Evolutionary conservation across 2,329 filamentous ascomycete genomes (phyloP), one percentile per base, ranked within the genome.

Genomic region (Sclerotinia borealis): DNA sequence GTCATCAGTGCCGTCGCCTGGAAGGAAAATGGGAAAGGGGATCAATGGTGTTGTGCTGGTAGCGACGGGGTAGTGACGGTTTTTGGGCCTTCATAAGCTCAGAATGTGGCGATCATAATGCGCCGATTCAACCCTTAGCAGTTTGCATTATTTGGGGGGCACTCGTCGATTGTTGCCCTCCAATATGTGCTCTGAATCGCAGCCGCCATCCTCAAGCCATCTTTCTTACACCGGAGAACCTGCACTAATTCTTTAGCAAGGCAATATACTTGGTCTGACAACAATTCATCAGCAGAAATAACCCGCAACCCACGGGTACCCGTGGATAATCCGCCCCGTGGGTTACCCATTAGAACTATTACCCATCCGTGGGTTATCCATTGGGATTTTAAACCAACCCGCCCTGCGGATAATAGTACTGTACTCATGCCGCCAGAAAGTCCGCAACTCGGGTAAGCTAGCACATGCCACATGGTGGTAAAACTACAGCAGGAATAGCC

Each of bases 41-140:
- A 86, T 64, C 84, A 88, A 73, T 88, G 85, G 72, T 87, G 85
- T 65, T 85, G 84, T 15, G 85, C 84, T 45, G 85, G 85, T n/a
- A 86, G 83, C 29, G 86, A 85, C 56, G 85, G 85, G 6, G 77
- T 85, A 19, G 85, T 86, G n/a, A 86, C 85, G 0, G 84, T 88
- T 13, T 88, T 84, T 74, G 84, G 84, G 36, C 74, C 49, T 15
- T 29, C 60, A 39, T 63, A 27, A 58, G 29, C 25, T 49, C 36
- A 52, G 11, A 15, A 25, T n/a, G 2, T 29, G 13, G n/a, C 27
- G 19, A 43, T 15, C 9, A n/a, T 10, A 56, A 31, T 41, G 19
- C 5, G 37, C 19, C 31, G n/a, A 22, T 31, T 56, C 17, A 15
- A 17, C 27, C 11, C 10, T 55, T 29, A n/a, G 27, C 27, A 11